A percentile compares a stretch with the other conserved stretches of the same genome.
These are phyloP conservation scores for Geoglossum glabrum DNA, from an alignment of 495 filamentous ascomycete species.

Conservation along the genomic window DNA sequence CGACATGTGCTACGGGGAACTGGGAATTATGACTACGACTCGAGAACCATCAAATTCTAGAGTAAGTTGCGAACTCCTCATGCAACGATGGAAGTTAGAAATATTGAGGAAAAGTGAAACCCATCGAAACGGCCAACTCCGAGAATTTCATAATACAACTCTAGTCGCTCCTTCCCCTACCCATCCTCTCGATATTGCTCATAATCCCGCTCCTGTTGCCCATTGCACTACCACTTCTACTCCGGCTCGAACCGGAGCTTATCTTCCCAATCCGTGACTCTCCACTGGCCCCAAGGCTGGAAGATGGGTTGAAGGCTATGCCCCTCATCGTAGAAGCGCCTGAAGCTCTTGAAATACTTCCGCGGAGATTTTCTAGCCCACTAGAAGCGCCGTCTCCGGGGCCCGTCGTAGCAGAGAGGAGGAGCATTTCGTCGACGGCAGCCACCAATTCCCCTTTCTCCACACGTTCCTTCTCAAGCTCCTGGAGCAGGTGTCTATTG, in stretches of 20 bases:
- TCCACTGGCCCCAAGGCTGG: slow-evolving; percentile 5
- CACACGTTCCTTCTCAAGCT: slow-evolving; percentile 57
- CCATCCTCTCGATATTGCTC: slow-evolving; percentile 29
- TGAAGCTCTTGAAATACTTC: slow-evolving; percentile 21
- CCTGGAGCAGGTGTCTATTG: slow-evolving; percentile 37
- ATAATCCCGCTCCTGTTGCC: slow-evolving; percentile 20
- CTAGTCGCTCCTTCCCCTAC: slow-evolving; percentile 4
- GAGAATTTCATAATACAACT: background rate
- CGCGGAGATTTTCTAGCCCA: slow-evolving; percentile 22
- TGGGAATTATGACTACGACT: background rate
- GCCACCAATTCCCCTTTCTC: slow-evolving; percentile 92
- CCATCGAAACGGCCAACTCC: background rate
- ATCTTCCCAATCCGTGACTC: slow-evolving; percentile 24
- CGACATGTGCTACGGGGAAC: background rate
- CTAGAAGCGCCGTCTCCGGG: slow-evolving; percentile 25
- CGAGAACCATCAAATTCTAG: background rate
- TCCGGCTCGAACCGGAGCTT: slow-evolving; percentile 2
- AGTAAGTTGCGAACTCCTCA: background rate
- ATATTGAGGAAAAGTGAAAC: background rate
- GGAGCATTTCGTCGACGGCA: slow-evolving; percentile 78
- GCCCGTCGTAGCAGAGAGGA: slow-evolving; percentile 13
- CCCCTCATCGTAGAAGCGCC: background rate
- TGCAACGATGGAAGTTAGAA: background rate
- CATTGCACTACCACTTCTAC: slow-evolving; percentile 4
- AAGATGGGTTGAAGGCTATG: slow-evolving; percentile 1